Conservation (phyloP, 768 basidiomycete species). For the Lactarius sp. region DNA sequence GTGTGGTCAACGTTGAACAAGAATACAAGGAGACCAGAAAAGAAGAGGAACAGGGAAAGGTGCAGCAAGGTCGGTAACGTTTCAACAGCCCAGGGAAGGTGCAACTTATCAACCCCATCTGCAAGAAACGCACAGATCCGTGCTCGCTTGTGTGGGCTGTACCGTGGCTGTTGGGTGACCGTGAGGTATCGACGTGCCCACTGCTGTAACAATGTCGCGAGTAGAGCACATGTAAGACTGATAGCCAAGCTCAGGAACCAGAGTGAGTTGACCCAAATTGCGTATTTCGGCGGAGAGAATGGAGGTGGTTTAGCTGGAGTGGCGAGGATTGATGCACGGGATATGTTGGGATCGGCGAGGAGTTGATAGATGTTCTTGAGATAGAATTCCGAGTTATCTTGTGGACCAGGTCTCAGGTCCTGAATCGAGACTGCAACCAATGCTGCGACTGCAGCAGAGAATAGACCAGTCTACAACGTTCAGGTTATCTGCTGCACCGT, state of each 20-base stretch:
- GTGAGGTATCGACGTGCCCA: conserved; percentile 4
- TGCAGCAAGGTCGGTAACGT: background rate
- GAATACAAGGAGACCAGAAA: background rate
- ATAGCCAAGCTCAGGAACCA: conserved; percentile 9
- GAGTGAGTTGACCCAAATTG: conserved; percentile 11
- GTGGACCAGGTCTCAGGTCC: conserved; percentile 6
- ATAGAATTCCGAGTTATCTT: background rate
- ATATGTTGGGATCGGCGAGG: background rate
- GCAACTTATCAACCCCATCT: too few relatives aligned
- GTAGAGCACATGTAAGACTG: background rate
- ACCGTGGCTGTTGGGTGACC: background rate
- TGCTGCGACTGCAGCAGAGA: conserved; percentile 17
- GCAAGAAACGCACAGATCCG: conserved; percentile 1
- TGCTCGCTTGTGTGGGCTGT: conserved; percentile 1
- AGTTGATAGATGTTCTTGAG: background rate
- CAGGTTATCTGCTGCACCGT: background rate
- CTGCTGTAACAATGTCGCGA: background rate
- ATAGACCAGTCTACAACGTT: conserved; percentile 16
- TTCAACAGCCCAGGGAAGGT: background rate
- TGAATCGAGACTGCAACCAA: conserved; percentile 14
- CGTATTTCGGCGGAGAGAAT: background rate
- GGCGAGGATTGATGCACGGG: background rate
- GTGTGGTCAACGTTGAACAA: background rate
- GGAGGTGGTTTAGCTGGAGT: background rate
- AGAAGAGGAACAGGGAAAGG: conserved; percentile 9